Evolutionary conservation across 495 filamentous ascomycete genomes (phyloP).

Genomic region (Aspergillus olivimuriae): DNA sequence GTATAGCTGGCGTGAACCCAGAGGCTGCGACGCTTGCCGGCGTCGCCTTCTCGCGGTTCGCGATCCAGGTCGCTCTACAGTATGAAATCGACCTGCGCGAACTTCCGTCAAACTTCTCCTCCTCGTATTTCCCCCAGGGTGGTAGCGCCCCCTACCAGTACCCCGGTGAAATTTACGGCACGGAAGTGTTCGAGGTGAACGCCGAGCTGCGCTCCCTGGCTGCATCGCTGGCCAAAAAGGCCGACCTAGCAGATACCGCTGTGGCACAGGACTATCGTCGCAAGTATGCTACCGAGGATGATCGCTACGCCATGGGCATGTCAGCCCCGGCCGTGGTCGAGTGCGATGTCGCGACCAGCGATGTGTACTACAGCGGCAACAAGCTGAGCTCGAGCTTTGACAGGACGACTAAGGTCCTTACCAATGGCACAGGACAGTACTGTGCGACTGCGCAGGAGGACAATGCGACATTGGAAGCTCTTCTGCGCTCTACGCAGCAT

Average conservation of each 20-base stretch:
- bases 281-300: slow-evolving; percentile 41
- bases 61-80: slow-evolving; percentile 66
- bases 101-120: slow-evolving; percentile 57
- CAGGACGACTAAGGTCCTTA: slow-evolving; percentile 57
- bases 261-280: slow-evolving; percentile 52
- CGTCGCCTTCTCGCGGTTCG: slow-evolving; percentile 61
- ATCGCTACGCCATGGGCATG: slow-evolving; percentile 45
- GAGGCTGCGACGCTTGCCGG: slow-evolving; percentile 54
- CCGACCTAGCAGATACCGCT: slow-evolving; percentile 48
- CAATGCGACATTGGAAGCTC: slow-evolving; percentile 62
- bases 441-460: slow-evolving; percentile 72
- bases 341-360: slow-evolving; percentile 64
- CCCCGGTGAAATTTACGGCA: slow-evolving; percentile 61
- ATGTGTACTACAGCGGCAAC: slow-evolving; percentile 65
- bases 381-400: slow-evolving; percentile 57
- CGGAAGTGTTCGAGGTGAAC: slow-evolving; percentile 73
- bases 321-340: slow-evolving; percentile 50
- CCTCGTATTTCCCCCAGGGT: slow-evolving; percentile 62
- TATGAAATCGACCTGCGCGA: slow-evolving; percentile 70
- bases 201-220: slow-evolving; percentile 51
- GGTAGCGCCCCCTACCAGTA: slow-evolving; percentile 48
- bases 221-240: slow-evolving; percentile 47
- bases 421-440: slow-evolving; percentile 62
- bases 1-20: slow-evolving; percentile 69
- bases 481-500: slow-evolving; percentile 51